phyloP scores from a whole-genome alignment of 2,329 filamentous ascomycete species.

The Alternaria alternata region DNA sequence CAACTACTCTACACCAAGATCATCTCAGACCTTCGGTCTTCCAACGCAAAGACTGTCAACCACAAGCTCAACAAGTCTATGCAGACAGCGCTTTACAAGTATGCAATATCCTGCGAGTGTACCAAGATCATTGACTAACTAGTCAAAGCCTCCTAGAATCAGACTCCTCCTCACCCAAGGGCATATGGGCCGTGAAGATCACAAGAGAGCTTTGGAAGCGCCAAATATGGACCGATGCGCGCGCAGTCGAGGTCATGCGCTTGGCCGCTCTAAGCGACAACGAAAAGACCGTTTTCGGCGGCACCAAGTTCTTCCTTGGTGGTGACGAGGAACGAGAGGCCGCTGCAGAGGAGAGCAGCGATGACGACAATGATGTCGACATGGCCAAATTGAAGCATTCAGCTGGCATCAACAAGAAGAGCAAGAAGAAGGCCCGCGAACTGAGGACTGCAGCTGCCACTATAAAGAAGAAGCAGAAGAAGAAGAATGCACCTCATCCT shows the following conservation, averaged over 20 bases:
- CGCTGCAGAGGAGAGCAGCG: slow-evolving; percentile 80
- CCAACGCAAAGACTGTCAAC: slow-evolving; percentile 87
- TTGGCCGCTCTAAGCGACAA: slow-evolving; percentile 88
- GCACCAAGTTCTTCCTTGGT: slow-evolving; percentile 92
- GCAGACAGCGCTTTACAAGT: slow-evolving; percentile 89
- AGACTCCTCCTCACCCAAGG: slow-evolving; percentile 84
- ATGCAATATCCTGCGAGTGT: background rate
- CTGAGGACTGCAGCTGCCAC: slow-evolving; percentile 83
- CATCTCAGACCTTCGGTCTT: slow-evolving; percentile 84
- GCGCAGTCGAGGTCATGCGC: slow-evolving; percentile 98
- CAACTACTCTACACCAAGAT: slow-evolving; percentile 89
- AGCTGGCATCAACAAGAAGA: slow-evolving; percentile 94
- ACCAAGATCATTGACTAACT: background rate
- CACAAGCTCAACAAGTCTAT: slow-evolving; percentile 93
- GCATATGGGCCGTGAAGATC: slow-evolving; percentile 94
- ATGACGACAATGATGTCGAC: slow-evolving; percentile 76
- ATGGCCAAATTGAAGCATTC: slow-evolving; percentile 85
- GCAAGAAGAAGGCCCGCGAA: slow-evolving; percentile 81
- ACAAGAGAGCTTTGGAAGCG: slow-evolving; percentile 96
- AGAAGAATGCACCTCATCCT: slow-evolving; percentile 85
- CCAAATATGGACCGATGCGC: slow-evolving; percentile 93
- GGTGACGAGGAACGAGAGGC: slow-evolving; percentile 97
- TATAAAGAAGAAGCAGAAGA: slow-evolving; percentile 80
- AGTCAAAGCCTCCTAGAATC: slow-evolving; percentile 71
- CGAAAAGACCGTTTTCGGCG: slow-evolving; percentile 88